Evolutionary conservation across 805 yeast species (phyloP), one percentile per base, ranked within the genome.

Genomic region (Kuraishia ogatae): DNA sequence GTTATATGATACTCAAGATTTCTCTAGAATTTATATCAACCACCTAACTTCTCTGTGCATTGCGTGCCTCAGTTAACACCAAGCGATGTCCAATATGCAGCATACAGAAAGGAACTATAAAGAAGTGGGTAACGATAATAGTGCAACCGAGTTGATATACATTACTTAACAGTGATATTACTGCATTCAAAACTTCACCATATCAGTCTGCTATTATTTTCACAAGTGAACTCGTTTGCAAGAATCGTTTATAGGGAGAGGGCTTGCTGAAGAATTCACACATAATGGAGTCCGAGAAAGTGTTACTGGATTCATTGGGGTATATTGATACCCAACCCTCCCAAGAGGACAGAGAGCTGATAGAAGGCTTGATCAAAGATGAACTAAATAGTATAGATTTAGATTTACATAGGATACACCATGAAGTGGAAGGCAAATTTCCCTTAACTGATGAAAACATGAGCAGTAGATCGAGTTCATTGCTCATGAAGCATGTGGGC

Each of bases 291-390:
- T 35, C 43, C 4, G 43, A 35, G n/a, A 17, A 35, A 35, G 43
- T 35, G 43, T 5, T 56, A 26, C 52, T 58, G 20, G 67, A 64
- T 39, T 61, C 62, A 39, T 54, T 65, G 13, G 61, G 62, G 1
- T 65, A 62, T 54, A 60, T 64, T 5, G 68, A 65, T 48, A 52
- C 47, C 22, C 64, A 63, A 24, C 59, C 63, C 2, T 54, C 62
- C 2, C 55, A 59, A 26, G 60, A 59, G 13, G 54, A 60, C n/a
- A 29, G 62, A 35, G 52, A 52, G 2, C 51, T 57, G 28, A 62
- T 62, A 5, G 61, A 63, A 29, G 60, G 57, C 2, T 51, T 65
- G 56, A 59, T 65, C 2, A 57, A 56, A 39, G 58, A 61, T 50
- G 68, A 65, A 53, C 50, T 62, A 15, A n/a, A n/a, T n/a, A n/a